Evolutionary conservation across 495 filamentous ascomycete genomes (phyloP), one percentile per base, ranked within the genome.

Genomic region (Penicillium manginii): DNA sequence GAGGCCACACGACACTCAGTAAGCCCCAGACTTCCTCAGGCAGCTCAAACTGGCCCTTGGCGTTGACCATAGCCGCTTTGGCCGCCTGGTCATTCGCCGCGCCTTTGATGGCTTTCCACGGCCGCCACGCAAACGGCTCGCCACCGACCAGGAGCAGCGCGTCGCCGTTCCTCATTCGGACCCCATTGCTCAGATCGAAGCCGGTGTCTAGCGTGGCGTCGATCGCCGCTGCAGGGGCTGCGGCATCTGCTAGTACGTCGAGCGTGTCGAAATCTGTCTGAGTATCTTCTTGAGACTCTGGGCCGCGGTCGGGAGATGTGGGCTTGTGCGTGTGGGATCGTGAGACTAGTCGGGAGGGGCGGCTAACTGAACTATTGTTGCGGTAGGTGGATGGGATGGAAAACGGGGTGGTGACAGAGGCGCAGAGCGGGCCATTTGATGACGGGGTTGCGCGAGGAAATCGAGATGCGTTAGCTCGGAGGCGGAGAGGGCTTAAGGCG

Each of bases 91-190:
- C 49, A 35, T 63, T 43, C 43, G 67, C 57, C 42, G 69, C 68
- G 31, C 63, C 69, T 47, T 68, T 63, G 22, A 52, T 54, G 1
- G 39, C 73, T 60, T 74, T 63, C 92, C 91, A 96, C 9, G 94
- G 94, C 67, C 82, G 71, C 96, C 96, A 98, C 39, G 72, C 66
- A 66, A 98, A 97, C 2, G 87, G 92, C 74, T 97, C 93, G 8
- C 93, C 92, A 29, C 81, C 85, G 2, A 97, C 83, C 6, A 98
- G 77, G 62, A 98, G 64, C 21, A 91, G 78, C 1, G 88, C 91
- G 29, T 82, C 82, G 7, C 90, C 86, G 18, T 81, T 82, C 2
- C 71, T 71, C 15, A 96, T 79, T 65, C 81, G 84, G 2, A 88
- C 72, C 2, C 92, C 91, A 59, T 84, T 96, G 71, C 91, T 87